Percentiles rank a stretch among this genome's conserved stretches.
Evolutionary conservation across 2,329 filamentous ascomycete species (phyloP).

Genomic region (Verticillium nonalfalfae): DNA sequence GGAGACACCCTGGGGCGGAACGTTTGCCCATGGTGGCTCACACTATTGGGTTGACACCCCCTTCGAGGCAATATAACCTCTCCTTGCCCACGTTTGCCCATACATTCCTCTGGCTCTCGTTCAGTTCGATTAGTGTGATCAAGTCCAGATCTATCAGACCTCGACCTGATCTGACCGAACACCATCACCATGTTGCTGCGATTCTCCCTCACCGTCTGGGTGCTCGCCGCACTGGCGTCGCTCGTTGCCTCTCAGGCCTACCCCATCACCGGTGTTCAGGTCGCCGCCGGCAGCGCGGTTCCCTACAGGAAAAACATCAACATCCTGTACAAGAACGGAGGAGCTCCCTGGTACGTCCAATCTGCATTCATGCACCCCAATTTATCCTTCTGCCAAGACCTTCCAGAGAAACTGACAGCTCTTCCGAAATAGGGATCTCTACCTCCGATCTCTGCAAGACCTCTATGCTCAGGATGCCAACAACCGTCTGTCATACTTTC

Average conservation of each 20-base stretch:
- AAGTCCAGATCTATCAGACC: not conserved
- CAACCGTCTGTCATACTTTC: constrained; percentile 49
- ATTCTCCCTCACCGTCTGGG: constrained; percentile 1
- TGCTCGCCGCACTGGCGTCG: not conserved
- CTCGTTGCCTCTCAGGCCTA: not conserved
- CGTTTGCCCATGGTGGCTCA: not conserved
- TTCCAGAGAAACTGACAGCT: not conserved
- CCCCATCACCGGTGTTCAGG: constrained; percentile 1
- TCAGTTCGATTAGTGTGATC: not conserved
- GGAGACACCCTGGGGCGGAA: not conserved
- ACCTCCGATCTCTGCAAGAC: constrained; percentile 1
- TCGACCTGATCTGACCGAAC: not conserved
- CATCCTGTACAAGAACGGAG: constrained; percentile 1
- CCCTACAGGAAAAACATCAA: constrained; percentile 1
- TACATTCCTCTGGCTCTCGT: not conserved
- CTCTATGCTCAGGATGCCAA: not conserved
- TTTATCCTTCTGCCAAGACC: not conserved
- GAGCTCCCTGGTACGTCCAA: not conserved
- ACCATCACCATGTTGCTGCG: not conserved
- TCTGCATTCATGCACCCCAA: not conserved
- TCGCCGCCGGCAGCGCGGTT: not conserved
- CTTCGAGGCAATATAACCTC: not conserved
- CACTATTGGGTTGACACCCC: not conserved
- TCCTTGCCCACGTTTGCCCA: not conserved
- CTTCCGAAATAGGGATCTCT: not conserved